These are phyloP conservation scores for Lepidium africanum DNA, from an alignment of 345 rosid genomes.

Conservation along the genomic window DNA sequence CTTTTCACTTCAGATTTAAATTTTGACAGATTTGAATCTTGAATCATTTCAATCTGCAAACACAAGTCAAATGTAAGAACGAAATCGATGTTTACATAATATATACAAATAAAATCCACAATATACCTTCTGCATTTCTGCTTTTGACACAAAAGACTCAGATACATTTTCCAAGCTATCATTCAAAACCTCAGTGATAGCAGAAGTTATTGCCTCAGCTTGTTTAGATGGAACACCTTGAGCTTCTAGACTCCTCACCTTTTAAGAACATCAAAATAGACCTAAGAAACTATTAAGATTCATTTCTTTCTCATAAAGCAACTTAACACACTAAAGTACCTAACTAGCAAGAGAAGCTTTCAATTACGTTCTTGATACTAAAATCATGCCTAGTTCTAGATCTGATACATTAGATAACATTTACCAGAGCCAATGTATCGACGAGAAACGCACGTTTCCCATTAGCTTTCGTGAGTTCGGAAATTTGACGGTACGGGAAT, in stretches of 20 bases:
- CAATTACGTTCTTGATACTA: background rate
- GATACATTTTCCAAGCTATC: constrained; percentile 90
- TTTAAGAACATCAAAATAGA: background rate
- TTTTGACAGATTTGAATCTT: constrained; percentile 73
- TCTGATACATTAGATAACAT: background rate
- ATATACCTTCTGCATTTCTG: constrained; percentile 82
- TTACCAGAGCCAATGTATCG: constrained; percentile 87
- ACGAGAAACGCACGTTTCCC: constrained; percentile 86
- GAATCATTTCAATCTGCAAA: constrained; percentile 64
- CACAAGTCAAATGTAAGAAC: background rate
- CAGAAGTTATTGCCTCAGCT: constrained; percentile 85
- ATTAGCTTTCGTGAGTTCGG: constrained; percentile 53
- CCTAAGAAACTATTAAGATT: background rate
- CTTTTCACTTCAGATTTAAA: constrained; percentile 83
- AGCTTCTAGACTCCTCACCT: constrained; percentile 88
- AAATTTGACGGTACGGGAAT: constrained; percentile 8
- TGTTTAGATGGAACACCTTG: constrained; percentile 89
- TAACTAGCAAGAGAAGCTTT: background rate
- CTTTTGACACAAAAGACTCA: constrained; percentile 67
- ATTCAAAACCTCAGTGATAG: constrained; percentile 78
- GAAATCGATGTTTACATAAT: background rate
- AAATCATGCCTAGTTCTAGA: background rate
- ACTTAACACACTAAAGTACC: background rate
- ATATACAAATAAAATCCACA: background rate
- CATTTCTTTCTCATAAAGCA: background rate